Evolutionary conservation across 2,329 filamentous ascomycete species (phyloP), one percentile per base, ranked within the genome.

Genomic region (Xylaria hypoxylon): DNA sequence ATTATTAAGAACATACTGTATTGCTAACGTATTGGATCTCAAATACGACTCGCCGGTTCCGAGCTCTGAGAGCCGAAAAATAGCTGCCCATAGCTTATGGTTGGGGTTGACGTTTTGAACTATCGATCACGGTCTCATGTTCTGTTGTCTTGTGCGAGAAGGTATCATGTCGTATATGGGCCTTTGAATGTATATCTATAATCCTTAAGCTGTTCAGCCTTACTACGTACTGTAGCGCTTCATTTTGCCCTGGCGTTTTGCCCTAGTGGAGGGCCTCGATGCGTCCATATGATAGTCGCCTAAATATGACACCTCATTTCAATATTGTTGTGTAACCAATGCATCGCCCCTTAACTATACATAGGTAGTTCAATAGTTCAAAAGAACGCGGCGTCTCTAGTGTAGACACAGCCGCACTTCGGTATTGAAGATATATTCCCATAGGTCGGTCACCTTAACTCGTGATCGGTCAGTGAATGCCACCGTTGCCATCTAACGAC

Each of bases 21-120:
- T 47, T 56, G 68, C 68, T 53, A 50, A 73, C 70, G 61, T 69
- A 74, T 64, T 70, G 58, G 44, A 74, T 73, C 53, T 70, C 71
- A 42, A 72, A 66, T 44, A 35, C 67, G 10, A 72, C 67, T 5
- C 64, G 62, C 11, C 67, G 65, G 13, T 60, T 59, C 8, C 58
- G 47, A 11, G 64, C 57, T 26, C 64, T 63, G 38, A 74, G 69
- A 52, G 64, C 67, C 17, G 66, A 66, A 42, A 72, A 74, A 26
- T 70, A 74, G 28, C 65, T 64, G 2, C 67, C 69, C 70, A 74
- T 73, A 2, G 28, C 22, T 19, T 35, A 47, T 42, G 17, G 17
- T 15, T 19, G n/a, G n/a, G 8, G n/a, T 26, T 28, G 28, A 51
- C 11, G 42, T 40, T 45, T 28, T 26, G n/a, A 24, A 15, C 45